Evolutionary conservation across 164 flowering plant genomes (phyloP).

Genomic region (Vitis riparia): DNA sequence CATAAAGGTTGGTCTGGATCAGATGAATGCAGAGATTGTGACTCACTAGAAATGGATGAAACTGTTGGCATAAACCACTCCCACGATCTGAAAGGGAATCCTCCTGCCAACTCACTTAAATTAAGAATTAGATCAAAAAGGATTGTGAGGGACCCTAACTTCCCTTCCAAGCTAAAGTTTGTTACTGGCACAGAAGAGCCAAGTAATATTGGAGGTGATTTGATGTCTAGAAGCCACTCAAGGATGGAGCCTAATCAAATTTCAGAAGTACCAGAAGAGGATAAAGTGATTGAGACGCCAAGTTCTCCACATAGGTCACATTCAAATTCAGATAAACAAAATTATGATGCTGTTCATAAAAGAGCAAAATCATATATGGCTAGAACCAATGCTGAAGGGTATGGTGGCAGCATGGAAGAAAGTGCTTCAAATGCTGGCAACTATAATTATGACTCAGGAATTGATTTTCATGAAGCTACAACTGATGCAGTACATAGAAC

Average conservation of each 20-base stretch:
- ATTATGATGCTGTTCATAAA: slow-evolving; percentile 38
- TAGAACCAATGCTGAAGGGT: slow-evolving; percentile 30
- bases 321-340: slow-evolving; percentile 19
- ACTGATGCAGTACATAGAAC: slow-evolving; percentile 37
- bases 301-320: slow-evolving; percentile 16
- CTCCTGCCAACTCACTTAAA: slow-evolving; percentile 19
- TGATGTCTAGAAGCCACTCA: slow-evolving; percentile 14
- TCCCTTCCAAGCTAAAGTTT: slow-evolving; percentile 29
- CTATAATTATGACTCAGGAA: slow-evolving; percentile 18
- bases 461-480: slow-evolving; percentile 25
- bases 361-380: slow-evolving; percentile 42
- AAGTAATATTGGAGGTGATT: slow-evolving; percentile 22
- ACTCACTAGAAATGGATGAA: slow-evolving; percentile 1
- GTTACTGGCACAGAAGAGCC: slow-evolving; percentile 18
- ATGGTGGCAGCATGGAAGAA: slow-evolving; percentile 31
- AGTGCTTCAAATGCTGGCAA: slow-evolving; percentile 29
- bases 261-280: slow-evolving; percentile 13
- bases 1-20: slow-evolving; percentile 4
- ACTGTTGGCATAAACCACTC: slow-evolving; percentile 6
- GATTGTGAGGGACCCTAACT: slow-evolving; percentile 18
- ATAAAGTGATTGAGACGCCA: slow-evolving; percentile 5
- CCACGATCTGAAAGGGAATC: slow-evolving; percentile 21
- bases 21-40: slow-evolving; percentile 9
- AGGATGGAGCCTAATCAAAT: slow-evolving; percentile 19
- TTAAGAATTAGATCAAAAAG: slow-evolving; percentile 37